Evolutionary conservation across 768 basidiomycete genomes (phyloP), one percentile per base, ranked within the genome.

Genomic region (Leucosporidium creatinivorum): DNA sequence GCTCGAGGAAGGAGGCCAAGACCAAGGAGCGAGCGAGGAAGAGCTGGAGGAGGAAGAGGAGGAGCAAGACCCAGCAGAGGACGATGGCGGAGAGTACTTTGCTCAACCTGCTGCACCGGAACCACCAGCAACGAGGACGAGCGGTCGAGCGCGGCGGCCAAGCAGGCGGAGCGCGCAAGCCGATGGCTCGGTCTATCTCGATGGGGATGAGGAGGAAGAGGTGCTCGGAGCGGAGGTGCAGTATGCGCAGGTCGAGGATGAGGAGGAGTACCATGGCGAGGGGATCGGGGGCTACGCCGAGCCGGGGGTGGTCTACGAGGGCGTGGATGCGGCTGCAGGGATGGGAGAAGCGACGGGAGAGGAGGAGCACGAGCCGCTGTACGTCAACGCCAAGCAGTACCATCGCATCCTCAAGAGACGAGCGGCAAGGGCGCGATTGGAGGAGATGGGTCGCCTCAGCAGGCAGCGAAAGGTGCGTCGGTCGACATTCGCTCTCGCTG

Each of bases 321-420:
- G 9, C 5, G 50, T 9, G 23, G 50, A 51, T 17, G 50, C 25
- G 21, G 50, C 50, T 51, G 50, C 23, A 18, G 23, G 25, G 21
- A 23, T 23, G 50, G 50, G 23, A 51, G 50, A 51, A 26, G 18
- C 50, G 3, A 47, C 65, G 52, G 61, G 60, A 25, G 54, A 60
- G 36, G 70, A 72, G 74, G 93, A 97, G 80, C 93, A 97, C 71
- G 94, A 99, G 78, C 94, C 96, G 31, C 86, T 99, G 73, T 97
- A 97, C 80, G 96, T 99, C 67, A 99, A 99, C 75, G 94, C 96
- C 67, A 99, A 99, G 77, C 96, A 99, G 80, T 99, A 98, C 78
- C 92, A 93, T 75, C 89, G 96, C 77, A 98, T 99, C 75, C 85
- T 99, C 79, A 97, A 98, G 81, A 84, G 96, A 70, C 84, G 96